Evolutionary conservation across 1,139 yeast species (phyloP).

Genomic region (Protomyces inundatus): DNA sequence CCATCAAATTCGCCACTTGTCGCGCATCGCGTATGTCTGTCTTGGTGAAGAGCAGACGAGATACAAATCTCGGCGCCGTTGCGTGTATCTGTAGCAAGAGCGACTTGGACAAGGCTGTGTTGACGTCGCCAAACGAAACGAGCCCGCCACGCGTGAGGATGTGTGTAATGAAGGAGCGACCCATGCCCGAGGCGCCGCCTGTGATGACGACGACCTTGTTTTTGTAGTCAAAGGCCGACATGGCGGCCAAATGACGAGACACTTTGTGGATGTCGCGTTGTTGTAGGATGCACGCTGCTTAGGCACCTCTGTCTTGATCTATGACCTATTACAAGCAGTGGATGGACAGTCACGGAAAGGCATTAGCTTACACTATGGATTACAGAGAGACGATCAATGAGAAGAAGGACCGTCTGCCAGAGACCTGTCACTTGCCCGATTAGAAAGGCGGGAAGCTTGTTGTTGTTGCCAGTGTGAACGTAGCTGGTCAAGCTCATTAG

Average conservation of each 20-base stretch:
- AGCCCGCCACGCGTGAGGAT: conserved; percentile 11
- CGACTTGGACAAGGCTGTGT: conserved; percentile 16
- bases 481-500: conserved; percentile 27
- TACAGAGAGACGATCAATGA: too few species aligned
- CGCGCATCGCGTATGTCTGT: conserved; percentile 17
- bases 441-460: not conserved
- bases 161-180: conserved; percentile 16
- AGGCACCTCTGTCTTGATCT: too few species aligned
- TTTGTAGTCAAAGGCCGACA: conserved; percentile 8
- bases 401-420: not conserved
- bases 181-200: conserved; percentile 25
- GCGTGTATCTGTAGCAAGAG: conserved; percentile 18
- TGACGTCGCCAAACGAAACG: conserved; percentile 22
- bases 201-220: conserved; percentile 20
- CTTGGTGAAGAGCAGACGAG: conserved; percentile 17
- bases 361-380: not conserved
- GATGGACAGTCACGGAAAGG: not conserved
- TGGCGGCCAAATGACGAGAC: not conserved
- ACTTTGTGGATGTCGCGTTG: too few species aligned
- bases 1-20: not conserved
- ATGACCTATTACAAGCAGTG: too few species aligned
- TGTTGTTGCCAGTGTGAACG: conserved; percentile 20
- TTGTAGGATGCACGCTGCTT: too few species aligned
- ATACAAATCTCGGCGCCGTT: conserved; percentile 15
- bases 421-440: not conserved